Conservation (phyloP, 2,329 filamentous ascomycete genomes). For the Paraconiothyrium sp. region DNA sequence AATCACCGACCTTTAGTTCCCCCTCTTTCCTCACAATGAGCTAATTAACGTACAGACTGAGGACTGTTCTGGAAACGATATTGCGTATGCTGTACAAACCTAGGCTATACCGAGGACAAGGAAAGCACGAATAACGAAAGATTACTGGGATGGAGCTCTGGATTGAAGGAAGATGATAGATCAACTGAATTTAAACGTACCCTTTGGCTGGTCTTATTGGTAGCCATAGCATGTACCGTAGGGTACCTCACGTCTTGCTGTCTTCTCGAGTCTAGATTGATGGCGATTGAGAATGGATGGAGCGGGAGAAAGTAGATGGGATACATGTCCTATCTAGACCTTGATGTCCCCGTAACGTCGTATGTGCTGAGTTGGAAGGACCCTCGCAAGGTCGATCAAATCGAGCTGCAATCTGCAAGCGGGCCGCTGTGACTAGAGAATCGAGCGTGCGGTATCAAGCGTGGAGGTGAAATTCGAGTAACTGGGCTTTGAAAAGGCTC, state of each 20-base stretch:
- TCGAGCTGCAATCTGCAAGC: constrained; percentile 9
- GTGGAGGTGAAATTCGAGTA: constrained; percentile 1
- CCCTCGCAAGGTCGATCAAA: constrained; percentile 20
- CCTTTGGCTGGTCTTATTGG: constrained; percentile 21
- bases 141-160: not conserved
- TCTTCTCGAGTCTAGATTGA: constrained; percentile 32
- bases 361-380: constrained; percentile 10
- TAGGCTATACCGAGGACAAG: not conserved
- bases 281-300: constrained; percentile 42
- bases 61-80: not conserved
- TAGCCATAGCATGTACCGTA: constrained; percentile 28
- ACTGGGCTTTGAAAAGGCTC: not conserved
- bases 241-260: constrained; percentile 26
- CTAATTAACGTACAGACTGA: not conserved
- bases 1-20: not conserved
- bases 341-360: constrained; percentile 6
- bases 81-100: not conserved
- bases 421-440: constrained; percentile 1
- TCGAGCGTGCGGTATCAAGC: not conserved
- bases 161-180: not conserved
- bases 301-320: constrained; percentile 44
- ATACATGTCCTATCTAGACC: constrained; percentile 31
- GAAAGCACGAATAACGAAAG: not conserved
- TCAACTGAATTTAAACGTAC: constrained; percentile 19
- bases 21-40: not conserved